Base-by-base conservation (phyloP, 2,329 filamentous ascomycete species). In the Venturia oleaginea region DNA sequence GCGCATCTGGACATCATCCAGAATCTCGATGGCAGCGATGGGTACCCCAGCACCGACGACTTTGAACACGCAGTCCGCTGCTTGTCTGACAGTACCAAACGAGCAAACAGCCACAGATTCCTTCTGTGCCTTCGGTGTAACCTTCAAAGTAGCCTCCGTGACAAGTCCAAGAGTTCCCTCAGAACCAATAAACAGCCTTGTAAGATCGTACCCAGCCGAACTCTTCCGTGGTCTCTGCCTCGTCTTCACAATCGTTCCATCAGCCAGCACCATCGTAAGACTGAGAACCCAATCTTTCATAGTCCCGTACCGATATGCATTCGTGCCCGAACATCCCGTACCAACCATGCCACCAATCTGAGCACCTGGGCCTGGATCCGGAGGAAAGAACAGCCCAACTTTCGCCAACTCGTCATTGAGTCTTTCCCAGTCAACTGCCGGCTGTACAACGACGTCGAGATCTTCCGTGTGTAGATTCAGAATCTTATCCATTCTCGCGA, bases 261-360 rank as follows among this genome's bases (percentile, higher is more conserved):
- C 92, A 22, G 92, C 92, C 70, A 96, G 82, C 13, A 96, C 92
- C 4, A 96, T 90, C 0, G 92, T 96, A 68, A 96, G 77, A 63
- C 85, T 89, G 27, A 96, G 78, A 15, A 96, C 92, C 92, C 92
- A 96, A 73, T 96, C 92, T 67, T 90, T 87, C 91, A 96, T 96
- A 2, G 92, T 96, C 67, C 92, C 92, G 74, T 96, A 96, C 65
- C 92, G 84, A 78, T 95, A 96, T 19, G 92, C 88, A 74, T 96
- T 96, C 17, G 92, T 96, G 66, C 92, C 92, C 19, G 74, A 86
- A 75, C 87, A 90, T 63, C 87, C 87, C 0, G 89, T 92, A 27
- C 88, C 89, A 40, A 92, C 85, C 89, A 92, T 92, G 64, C 92
- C 92, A 65, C 92, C 92, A 70, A 97, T 96, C 87, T 91, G 91